These are phyloP conservation scores for Dimargaris verticillata DNA, from an alignment of 192 early-diverging fungal species.

Conservation along the genomic window DNA sequence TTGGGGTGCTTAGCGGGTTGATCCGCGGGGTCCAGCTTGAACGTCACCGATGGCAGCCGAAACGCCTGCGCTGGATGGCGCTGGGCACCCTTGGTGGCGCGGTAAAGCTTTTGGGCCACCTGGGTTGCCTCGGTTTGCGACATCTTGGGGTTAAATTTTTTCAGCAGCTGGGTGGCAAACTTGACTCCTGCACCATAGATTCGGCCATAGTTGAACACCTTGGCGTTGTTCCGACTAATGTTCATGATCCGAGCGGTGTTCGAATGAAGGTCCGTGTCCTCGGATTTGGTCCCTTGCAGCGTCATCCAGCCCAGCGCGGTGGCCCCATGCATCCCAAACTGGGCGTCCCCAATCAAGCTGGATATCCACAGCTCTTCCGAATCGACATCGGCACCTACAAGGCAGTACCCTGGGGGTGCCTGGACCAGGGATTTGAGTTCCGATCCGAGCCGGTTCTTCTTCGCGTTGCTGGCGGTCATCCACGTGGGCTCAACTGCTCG, in stretches of 20 bases:
- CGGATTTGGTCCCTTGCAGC: constrained; percentile 78
- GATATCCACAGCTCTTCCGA: constrained; percentile 95
- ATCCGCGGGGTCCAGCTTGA: constrained; percentile 5
- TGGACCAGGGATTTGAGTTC: constrained; percentile 81
- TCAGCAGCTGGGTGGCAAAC: constrained; percentile 60
- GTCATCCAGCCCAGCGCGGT: constrained; percentile 97
- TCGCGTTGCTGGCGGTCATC: constrained; percentile 91
- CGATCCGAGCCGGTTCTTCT: constrained; percentile 73
- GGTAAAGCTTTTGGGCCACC: constrained; percentile 56
- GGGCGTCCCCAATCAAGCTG: constrained; percentile 80
- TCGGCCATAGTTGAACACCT: constrained; percentile 88
- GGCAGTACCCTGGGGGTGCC: constrained; percentile 64
- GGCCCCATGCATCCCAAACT: constrained; percentile 81
- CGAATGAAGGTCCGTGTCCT: constrained; percentile 84
- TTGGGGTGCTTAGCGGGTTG: background rate
- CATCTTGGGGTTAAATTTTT: constrained; percentile 64
- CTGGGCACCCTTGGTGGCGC: constrained; percentile 66
- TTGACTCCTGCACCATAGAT: constrained; percentile 89
- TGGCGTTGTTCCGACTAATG: constrained; percentile 76
- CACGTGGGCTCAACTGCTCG: constrained; percentile 84
- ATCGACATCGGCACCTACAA: constrained; percentile 96
- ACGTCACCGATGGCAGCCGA: background rate
- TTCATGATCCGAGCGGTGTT: constrained; percentile 75
- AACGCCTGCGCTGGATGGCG: constrained; percentile 13
- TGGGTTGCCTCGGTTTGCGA: constrained; percentile 37